Conservation (phyloP, 768 basidiomycete species). For the Boletus rubroflammeus region DNA sequence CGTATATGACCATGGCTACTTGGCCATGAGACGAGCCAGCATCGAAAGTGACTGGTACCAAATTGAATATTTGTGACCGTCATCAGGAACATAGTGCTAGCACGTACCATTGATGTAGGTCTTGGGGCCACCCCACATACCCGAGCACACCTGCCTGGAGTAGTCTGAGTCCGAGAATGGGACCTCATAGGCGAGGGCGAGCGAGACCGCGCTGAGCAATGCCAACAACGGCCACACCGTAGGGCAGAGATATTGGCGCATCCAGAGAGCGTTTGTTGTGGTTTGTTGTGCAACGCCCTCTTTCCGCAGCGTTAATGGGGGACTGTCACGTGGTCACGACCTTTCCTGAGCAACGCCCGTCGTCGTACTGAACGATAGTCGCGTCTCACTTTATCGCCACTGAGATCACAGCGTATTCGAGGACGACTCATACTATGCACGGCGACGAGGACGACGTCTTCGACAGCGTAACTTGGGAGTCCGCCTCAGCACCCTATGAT, state of each 20-base stretch:
- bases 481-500: slow-evolving; percentile 58
- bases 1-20: slow-evolving; percentile 92
- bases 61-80: slow-evolving; percentile 17
- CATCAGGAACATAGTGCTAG: slow-evolving; percentile 2
- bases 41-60: slow-evolving; percentile 69
- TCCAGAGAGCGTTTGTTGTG: slow-evolving; percentile 29
- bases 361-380: not conserved
- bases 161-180: slow-evolving; percentile 74
- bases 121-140: slow-evolving; percentile 82
- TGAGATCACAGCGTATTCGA: not conserved
- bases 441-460: slow-evolving; percentile 88
- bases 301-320: slow-evolving; percentile 4
- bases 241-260: slow-evolving; percentile 21
- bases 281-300: slow-evolving; percentile 20
- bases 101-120: slow-evolving; percentile 80
- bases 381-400: not conserved
- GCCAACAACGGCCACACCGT: slow-evolving; percentile 16
- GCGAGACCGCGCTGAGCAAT: slow-evolving; percentile 32
- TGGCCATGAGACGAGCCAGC: slow-evolving; percentile 68
- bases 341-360: not conserved
- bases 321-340: slow-evolving; percentile 26
- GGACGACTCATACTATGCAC: slow-evolving; percentile 48
- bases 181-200: slow-evolving; percentile 53
- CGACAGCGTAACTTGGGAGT: slow-evolving; percentile 90
- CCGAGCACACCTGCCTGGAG: slow-evolving; percentile 88